Base-by-base conservation (phyloP, 164 flowering plant species). In the Liriodendron chinense region DNA sequence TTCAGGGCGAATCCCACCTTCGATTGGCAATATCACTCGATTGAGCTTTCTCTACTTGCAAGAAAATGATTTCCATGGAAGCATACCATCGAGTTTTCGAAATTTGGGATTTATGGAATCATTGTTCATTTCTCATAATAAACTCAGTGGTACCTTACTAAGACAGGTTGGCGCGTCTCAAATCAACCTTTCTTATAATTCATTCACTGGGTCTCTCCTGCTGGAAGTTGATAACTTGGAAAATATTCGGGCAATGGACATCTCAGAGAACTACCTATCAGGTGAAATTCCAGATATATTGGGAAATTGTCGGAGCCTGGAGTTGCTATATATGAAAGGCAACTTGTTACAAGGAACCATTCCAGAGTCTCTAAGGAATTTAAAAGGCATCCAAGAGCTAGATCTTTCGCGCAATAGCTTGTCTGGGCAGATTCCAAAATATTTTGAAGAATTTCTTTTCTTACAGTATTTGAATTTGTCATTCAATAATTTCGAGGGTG, bases 131-230 rank as follows among this genome's bases (percentile, higher is more conserved):
- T 25, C 61, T 9, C 1, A 65, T 0, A 86, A 86, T 20, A 68
- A 57, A 0, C 74, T 84, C 1, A 63, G 2, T 48, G 86, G 84
- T 1, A n/a, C 23, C 0, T 70, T 84, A 59, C 84, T 82, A 1
- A 1, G 1, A 57, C n/a, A 72, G 24, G 6, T 84, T 14, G 1
- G 79, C 7, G 34, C 49, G 10, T 16, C 18, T 12, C 1, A 1
- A 10, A 7, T 68, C 8, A 0, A 13, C 49, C 1, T 68, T 5
- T 9, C n/a, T 10, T 3, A 1, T 3, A 68, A 68, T 9, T 28
- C 28, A 26, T 68, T 68, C 20, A 14, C 34, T 68, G 70, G 70
- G 13, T 16, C 25, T 34, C 43, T 34, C 43, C 43, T 34, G 43
- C 43, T 34, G 43, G 43, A 34, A 34, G 43, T 4, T 34, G 43